Conservation (phyloP, 202 grass and related monocot species). For the Eragrostis tef region DNA sequence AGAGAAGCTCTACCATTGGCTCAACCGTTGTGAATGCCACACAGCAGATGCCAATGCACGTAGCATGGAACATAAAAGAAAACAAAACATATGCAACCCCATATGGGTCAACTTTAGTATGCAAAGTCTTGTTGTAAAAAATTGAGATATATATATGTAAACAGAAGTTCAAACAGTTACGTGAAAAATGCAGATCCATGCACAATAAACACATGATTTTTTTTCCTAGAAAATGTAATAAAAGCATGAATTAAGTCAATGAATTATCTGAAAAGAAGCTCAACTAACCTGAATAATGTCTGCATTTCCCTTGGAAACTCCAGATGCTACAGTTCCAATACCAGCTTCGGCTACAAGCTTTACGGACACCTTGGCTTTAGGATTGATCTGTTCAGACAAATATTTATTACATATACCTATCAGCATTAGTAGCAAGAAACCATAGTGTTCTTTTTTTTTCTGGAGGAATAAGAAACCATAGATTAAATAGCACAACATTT, state of each 20-base stretch:
- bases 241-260: constrained; percentile 36
- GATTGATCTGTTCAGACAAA: constrained; percentile 75
- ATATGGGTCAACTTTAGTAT: background rate
- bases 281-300: constrained; percentile 89
- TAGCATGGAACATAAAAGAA: background rate
- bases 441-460: background rate
- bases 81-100: constrained; percentile 21
- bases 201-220: background rate
- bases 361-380: constrained; percentile 95
- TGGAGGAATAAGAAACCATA: background rate
- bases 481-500: constrained; percentile 30
- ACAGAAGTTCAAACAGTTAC: background rate
- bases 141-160: constrained; percentile 24
- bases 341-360: constrained; percentile 99
- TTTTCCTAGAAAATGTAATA: too few relatives aligned
- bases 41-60: constrained; percentile 1
- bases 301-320: constrained; percentile 95
- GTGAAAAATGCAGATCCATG: constrained; percentile 26
- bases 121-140: constrained; percentile 7
- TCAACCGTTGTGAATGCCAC: constrained; percentile 22
- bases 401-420: constrained; percentile 49
- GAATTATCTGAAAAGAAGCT: constrained; percentile 25
- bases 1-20: background rate
- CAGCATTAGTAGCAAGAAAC: constrained; percentile 36
- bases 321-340: constrained; percentile 99